Evolutionary conservation across 441 rosid genomes (phyloP).

Genomic region (Pelargonium hybrid): DNA sequence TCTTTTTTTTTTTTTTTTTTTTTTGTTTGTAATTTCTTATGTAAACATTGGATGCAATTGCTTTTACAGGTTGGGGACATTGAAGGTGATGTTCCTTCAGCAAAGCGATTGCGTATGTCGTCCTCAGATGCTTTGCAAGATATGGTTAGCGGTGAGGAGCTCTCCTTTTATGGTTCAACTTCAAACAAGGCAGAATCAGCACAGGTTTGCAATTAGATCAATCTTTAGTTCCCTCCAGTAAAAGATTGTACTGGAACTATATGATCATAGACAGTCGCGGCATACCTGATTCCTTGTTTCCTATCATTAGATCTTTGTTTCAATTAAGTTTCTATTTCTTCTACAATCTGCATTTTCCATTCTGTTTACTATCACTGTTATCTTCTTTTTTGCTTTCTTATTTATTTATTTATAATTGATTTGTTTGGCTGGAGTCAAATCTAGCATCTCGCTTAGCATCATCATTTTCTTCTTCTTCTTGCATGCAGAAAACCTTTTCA

Average conservation of each 20-base stretch:
- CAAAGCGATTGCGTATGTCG: constrained; percentile 72
- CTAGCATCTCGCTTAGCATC: neutral
- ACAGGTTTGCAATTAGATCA: constrained; percentile 44
- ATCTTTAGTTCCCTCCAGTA: neutral
- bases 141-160: constrained; percentile 83
- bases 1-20: neutral
- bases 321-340: neutral
- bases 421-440: neutral
- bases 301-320: neutral
- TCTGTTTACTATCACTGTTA: neutral
- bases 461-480: constrained; percentile 16
- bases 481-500: constrained; percentile 80
- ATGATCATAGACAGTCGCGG: neutral
- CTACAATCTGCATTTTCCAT: neutral
- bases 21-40: constrained; percentile 3
- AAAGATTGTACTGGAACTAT: neutral
- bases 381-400: neutral
- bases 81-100: constrained; percentile 67
- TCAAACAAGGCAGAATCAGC: constrained; percentile 71
- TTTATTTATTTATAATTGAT: neutral
- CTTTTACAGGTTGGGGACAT: constrained; percentile 74
- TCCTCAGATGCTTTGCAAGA: constrained; percentile 89
- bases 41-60: neutral
- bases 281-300: neutral
- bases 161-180: constrained; percentile 68